Base-by-base conservation (phyloP, 2,329 filamentous ascomycete species). In the Neofusicoccum ribis region DNA sequence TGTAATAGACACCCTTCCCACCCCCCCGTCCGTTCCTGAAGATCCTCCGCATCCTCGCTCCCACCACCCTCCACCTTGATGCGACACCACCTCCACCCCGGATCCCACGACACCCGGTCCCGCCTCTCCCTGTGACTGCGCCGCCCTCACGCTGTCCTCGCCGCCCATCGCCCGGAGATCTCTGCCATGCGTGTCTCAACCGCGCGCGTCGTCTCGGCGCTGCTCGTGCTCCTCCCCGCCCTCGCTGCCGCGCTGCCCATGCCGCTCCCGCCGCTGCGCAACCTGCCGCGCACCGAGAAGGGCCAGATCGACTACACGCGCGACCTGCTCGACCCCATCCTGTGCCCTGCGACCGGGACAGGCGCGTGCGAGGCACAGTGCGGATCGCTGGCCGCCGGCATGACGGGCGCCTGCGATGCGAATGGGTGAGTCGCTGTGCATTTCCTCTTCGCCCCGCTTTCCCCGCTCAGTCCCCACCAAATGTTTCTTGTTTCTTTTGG, bases 251-350 rank as follows among this genome's bases (percentile, higher is more conserved):
- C 59, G 8, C 46, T 51, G 8, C 59, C 59, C 2, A 52, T 63
- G 36, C 47, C 47, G 3, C 39, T 58, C 1, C 52, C 52, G 23
- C 23, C 52, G 37, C 11, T 58, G 52, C 52, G 52, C 52, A 58
- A 58, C 52, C 52, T 58, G 17, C 52, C 52, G 39, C 52, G 52
- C 52, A 39, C 52, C 39, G 17, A 14, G 20, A 63, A 63, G 36
- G 59, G 59, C 34, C 23, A 43, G n/a, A 63, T 51, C 37, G 59
- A 63, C 46, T 63, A 63, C 50, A 54, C 61, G 37, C 61, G 50
- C 39, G 61, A 63, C 17, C 39, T 63, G 5, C 49, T 63, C 3
- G 50, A 56, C 3, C 61, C 61, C 36, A 56, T 63, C 17, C 49
- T 63, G n/a, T 63, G 61, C 31, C 61, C 61, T 12, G 31, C 50